Evolutionary conservation across 768 basidiomycete genomes (phyloP), one percentile per base, ranked within the genome.

Genomic region (Roridomyces roridus): DNA sequence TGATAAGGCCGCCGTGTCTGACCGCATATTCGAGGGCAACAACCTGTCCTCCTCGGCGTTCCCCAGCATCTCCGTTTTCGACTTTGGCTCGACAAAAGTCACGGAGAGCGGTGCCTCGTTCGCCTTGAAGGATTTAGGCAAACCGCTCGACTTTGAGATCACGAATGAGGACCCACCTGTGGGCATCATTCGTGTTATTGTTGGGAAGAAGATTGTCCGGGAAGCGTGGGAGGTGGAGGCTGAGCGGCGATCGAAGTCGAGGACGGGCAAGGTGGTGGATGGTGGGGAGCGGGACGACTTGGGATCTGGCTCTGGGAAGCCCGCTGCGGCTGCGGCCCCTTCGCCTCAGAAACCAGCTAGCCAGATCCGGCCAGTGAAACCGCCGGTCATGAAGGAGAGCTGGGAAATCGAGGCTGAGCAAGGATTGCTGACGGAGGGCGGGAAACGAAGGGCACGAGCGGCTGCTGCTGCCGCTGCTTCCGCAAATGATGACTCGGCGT

Each of bases 371-470:
- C 31, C 7, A 3, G 31, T 8, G 21, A 69, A 67, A 28, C 70
- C 72, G 46, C 79, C 75, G 39, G 70, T 79, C 0, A 65, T 76
- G 11, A 91, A 89, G 65, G 91, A 92, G 65, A 68, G 78, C n/a
- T 92, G 90, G 90, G 91, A 92, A 62, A 78, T 89, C 26, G 89
- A 91, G 56, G 88, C 87, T 0, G 89, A 92, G 65, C 86, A 86
- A 56, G 89, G 89, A 1, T 67, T 92, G 44, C 66, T 88, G 26
- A 89, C 89, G 0, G 92, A 92, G 63, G 91, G 89, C 18, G 89
- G 86, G 17, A 83, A 80, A 62, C 75, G 89, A 31, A 80, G 88
- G 18, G 85, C 86, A 20, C 75, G 86, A 55, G 87, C 85, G 0
- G 76, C 74, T 6, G 83, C 82, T 17, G 78, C 80, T n/a, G 70